phyloP scores from a whole-genome alignment of 768 basidiomycete genomes.

The Lyophyllum shimeji region DNA sequence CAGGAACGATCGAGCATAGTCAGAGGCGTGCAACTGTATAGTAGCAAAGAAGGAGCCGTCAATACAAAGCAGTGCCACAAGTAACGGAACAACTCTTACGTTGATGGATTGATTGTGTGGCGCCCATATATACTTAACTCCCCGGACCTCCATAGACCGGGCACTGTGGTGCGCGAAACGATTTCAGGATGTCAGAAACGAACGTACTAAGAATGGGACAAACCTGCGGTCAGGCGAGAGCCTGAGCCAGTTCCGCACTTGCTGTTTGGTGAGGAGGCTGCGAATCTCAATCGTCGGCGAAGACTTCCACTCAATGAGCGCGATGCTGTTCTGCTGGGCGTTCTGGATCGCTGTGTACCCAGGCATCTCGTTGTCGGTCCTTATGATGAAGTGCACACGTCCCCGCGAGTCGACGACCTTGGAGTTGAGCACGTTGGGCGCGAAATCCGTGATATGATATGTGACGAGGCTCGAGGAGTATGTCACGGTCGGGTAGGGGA shows the following conservation, averaged over 20 bases:
- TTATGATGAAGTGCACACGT: conserved; percentile 47
- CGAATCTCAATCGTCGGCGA: conserved; percentile 54
- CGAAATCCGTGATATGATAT: conserved; percentile 52
- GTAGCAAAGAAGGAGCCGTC: conserved; percentile 3
- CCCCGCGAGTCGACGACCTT: conserved; percentile 49
- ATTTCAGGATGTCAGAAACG: background rate
- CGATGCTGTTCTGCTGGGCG: conserved; percentile 43
- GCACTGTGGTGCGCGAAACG: conserved; percentile 26
- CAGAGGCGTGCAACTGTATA: conserved; percentile 46
- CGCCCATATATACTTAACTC: conserved; percentile 53
- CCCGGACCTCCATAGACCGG: conserved; percentile 52
- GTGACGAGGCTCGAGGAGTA: conserved; percentile 31
- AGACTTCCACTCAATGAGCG: conserved; percentile 58
- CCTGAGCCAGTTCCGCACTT: conserved; percentile 51
- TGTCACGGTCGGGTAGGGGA: conserved; percentile 49
- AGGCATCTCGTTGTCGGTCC: conserved; percentile 48
- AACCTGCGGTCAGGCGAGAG: conserved; percentile 48
- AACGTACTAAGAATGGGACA: conserved; percentile 4
- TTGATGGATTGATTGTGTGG: conserved; percentile 54
- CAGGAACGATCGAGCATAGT: conserved; percentile 35
- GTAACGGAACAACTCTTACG: conserved; percentile 33
- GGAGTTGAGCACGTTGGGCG: conserved; percentile 54
- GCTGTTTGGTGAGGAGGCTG: conserved; percentile 47
- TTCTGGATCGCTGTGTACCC: conserved; percentile 57
- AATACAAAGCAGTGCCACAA: background rate